Conservation (phyloP, 208 protist genomes). For the Acanthamoeba royreba region DNA sequence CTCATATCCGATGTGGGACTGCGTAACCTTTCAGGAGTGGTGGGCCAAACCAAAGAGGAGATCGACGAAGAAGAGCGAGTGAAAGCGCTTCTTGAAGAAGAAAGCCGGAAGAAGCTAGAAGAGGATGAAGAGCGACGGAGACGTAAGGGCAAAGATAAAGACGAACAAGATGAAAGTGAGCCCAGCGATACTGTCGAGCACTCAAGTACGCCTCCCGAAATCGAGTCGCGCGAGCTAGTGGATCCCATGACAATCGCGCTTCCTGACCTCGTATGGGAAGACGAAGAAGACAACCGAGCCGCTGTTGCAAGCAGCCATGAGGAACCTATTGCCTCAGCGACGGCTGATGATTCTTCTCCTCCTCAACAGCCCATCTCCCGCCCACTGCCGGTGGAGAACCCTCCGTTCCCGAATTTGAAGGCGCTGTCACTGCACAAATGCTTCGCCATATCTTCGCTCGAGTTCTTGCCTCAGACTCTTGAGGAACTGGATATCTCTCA, state of each 20-base stretch:
- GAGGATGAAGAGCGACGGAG: neutral
- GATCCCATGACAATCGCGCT: neutral
- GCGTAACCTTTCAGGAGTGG: neutral
- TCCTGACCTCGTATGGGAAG: neutral
- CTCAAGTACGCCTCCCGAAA: too few species aligned
- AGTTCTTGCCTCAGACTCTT: neutral
- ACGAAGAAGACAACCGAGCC: neutral
- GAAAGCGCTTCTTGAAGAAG: neutral
- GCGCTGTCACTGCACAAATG: neutral
- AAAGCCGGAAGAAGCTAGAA: neutral
- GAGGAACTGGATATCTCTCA: neutral
- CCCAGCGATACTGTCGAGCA: neutral
- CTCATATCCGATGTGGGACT: neutral
- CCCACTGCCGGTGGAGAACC: neutral
- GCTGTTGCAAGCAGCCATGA: neutral
- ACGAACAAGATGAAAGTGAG: neutral
- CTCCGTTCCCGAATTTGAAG: neutral
- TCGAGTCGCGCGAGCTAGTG: neutral
- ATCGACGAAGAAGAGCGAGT: neutral
- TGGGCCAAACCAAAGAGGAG: neutral
- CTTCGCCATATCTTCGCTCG: neutral
- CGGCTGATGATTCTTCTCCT: neutral
- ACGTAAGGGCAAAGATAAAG: neutral
- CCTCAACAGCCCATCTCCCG: neutral
- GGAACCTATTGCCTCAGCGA: neutral